Evolutionary conservation across 805 yeast genomes (phyloP).

Genomic region (Candida wancherniae): DNA sequence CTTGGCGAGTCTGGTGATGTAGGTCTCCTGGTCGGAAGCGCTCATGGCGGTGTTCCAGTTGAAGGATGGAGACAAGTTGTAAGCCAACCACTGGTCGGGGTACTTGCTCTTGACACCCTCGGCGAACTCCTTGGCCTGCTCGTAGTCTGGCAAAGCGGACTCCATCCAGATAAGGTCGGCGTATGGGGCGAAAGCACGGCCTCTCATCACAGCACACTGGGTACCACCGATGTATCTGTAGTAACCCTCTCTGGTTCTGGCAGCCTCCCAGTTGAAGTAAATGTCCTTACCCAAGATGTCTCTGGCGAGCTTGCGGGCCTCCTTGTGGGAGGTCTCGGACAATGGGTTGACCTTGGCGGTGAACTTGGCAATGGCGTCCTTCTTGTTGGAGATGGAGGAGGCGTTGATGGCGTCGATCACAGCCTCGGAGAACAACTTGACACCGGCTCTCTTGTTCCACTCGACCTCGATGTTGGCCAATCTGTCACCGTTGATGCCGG

Average conservation of each 20-base stretch:
- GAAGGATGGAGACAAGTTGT: slow-evolving; percentile 94
- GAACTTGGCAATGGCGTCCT: slow-evolving; percentile 60
- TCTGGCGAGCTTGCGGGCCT: slow-evolving; percentile 73
- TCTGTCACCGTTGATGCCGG: slow-evolving; percentile 67
- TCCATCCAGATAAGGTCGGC: slow-evolving; percentile 98
- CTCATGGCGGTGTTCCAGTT: slow-evolving; percentile 97
- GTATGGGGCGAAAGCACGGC: slow-evolving; percentile 90
- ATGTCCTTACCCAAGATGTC: slow-evolving; percentile 75
- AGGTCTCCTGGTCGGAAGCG: slow-evolving; percentile 80
- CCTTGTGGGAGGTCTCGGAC: slow-evolving; percentile 68
- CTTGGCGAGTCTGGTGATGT: slow-evolving; percentile 78
- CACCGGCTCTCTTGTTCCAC: slow-evolving; percentile 79
- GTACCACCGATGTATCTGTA: slow-evolving; percentile 96
- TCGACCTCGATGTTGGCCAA: slow-evolving; percentile 71
- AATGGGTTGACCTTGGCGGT: slow-evolving; percentile 66
- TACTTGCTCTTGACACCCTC: slow-evolving; percentile 75
- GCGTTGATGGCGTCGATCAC: slow-evolving; percentile 75
- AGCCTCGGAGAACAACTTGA: slow-evolving; percentile 87
- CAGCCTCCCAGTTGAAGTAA: slow-evolving; percentile 90
- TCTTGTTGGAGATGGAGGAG: slow-evolving; percentile 56
- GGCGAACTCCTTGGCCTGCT: slow-evolving; percentile 92
- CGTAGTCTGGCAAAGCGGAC: slow-evolving; percentile 88
- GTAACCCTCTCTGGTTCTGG: slow-evolving; percentile 95
- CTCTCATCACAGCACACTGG: slow-evolving; percentile 95
- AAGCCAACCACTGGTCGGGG: slow-evolving; percentile 95